A percentile compares a stretch with the other conserved stretches of the same genome.
phyloP scores from a whole-genome alignment of 345 rosid genomes.

The Eutrema japonicum region DNA sequence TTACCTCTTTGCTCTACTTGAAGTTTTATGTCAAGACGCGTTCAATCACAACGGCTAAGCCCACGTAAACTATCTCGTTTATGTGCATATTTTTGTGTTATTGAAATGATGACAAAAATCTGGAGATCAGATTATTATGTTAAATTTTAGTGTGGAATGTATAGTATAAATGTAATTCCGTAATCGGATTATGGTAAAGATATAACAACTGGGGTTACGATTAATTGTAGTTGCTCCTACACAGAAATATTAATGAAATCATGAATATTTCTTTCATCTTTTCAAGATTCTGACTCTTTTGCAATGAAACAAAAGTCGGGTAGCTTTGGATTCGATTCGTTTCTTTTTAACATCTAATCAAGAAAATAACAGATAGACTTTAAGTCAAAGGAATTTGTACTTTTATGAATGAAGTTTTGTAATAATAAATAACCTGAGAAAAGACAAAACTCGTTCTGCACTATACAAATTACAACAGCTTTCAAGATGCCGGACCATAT shows the following conservation, averaged over 20 bases:
- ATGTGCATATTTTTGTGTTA: not conserved
- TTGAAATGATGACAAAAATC: not conserved
- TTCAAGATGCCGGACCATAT: not conserved
- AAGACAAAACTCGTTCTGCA: slow-evolving; percentile 18
- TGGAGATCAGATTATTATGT: not conserved
- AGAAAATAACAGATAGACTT: not conserved
- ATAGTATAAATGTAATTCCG: not conserved
- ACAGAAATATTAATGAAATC: not conserved
- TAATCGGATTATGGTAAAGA: not conserved
- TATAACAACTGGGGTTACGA: not conserved
- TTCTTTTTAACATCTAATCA: slow-evolving; percentile 19
- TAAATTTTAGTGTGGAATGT: not conserved
- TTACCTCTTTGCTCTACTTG: slow-evolving; percentile 60
- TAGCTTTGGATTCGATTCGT: slow-evolving; percentile 30
- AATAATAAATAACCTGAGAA: slow-evolving; percentile 17
- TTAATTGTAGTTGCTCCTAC: not conserved
- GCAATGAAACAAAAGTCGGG: slow-evolving; percentile 32
- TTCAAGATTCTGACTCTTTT: too few species aligned
- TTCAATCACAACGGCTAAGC: slow-evolving; percentile 14
- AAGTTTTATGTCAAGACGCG: slow-evolving; percentile 64
- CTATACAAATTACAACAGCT: slow-evolving; percentile 29
- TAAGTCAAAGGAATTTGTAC: not conserved
- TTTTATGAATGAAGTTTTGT: slow-evolving; percentile 24
- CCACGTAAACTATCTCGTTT: slow-evolving; percentile 1
- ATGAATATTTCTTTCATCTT: too few species aligned